A percentile compares a stretch with the other conserved stretches of the same genome.
Conservation (phyloP, 805 yeast species). For the Metschnikowia baotianmanensis region DNA sequence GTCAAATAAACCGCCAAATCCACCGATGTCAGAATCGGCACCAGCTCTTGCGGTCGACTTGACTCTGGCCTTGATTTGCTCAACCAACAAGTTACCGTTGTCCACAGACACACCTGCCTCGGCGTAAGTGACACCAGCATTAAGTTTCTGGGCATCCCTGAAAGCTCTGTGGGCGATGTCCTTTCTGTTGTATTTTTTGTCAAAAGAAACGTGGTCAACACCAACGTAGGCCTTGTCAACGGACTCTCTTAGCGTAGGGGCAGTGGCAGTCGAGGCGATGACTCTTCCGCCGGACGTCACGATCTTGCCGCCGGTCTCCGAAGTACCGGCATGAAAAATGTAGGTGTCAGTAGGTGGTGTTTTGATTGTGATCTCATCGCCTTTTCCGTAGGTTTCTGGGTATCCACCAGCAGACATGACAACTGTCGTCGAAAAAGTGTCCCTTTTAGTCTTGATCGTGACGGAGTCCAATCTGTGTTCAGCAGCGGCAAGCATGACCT, state of each 20-base stretch:
- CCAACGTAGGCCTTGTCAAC: constrained; percentile 86
- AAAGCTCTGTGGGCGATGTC: constrained; percentile 98
- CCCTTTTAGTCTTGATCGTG: constrained; percentile 47
- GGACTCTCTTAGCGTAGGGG: constrained; percentile 70
- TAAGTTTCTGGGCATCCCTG: constrained; percentile 43
- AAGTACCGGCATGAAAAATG: constrained; percentile 97
- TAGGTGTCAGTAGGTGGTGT: constrained; percentile 54
- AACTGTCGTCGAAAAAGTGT: constrained; percentile 82
- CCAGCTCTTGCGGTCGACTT: constrained; percentile 93
- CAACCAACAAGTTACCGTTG: constrained; percentile 87
- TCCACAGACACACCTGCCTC: constrained; percentile 98
- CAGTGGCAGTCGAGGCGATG: constrained; percentile 88
- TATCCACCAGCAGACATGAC: constrained; percentile 97
- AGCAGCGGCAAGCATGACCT: constrained; percentile 88
- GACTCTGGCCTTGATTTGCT: constrained; percentile 85
- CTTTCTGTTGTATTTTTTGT: constrained; percentile 76
- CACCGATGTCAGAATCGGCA: constrained; percentile 97
- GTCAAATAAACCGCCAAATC: constrained; percentile 97
- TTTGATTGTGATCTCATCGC: constrained; percentile 71
- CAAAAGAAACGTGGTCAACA: constrained; percentile 70
- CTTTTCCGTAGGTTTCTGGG: constrained; percentile 84
- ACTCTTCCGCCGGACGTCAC: constrained; percentile 96
- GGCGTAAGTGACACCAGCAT: constrained; percentile 72
- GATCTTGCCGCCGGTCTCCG: constrained; percentile 51
- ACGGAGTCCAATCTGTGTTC: constrained; percentile 92